Percentiles rank a stretch among this genome's conserved stretches.
Evolutionary conservation across 805 yeast species (phyloP).

Genomic region (Candida caryicola): DNA sequence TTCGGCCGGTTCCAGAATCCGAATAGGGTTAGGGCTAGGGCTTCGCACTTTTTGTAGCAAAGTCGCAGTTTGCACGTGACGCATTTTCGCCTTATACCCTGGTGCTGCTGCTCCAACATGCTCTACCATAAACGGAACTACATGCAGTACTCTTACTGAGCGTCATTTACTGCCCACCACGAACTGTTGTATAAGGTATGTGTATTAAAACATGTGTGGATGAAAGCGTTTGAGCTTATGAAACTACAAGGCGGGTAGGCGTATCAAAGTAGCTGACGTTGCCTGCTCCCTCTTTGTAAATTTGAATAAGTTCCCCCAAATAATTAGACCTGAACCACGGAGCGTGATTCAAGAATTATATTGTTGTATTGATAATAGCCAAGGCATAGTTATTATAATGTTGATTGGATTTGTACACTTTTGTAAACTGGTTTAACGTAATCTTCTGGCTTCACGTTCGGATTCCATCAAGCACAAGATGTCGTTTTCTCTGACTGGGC

Average conservation of each 20-base stretch:
- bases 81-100: too few species aligned
- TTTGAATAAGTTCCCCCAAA: not conserved
- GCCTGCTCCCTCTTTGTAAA: too few species aligned
- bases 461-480: slow-evolving; percentile 99
- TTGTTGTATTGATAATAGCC: not conserved
- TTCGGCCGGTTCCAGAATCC: slow-evolving; percentile 1
- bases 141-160: not conserved
- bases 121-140: not conserved
- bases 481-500: slow-evolving; percentile 97
- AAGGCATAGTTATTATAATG: not conserved
- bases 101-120: too few species aligned
- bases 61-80: too few species aligned
- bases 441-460: slow-evolving; percentile 98
- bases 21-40: slow-evolving; percentile 13
- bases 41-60: slow-evolving; percentile 1
- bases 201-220: slow-evolving; percentile 11
- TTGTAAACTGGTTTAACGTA: slow-evolving; percentile 50
- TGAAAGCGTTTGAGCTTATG: not conserved
- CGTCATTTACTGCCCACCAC: not conserved
- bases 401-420: not conserved
- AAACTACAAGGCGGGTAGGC: not conserved
- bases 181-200: slow-evolving; percentile 6
- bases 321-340: not conserved
- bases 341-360: not conserved
- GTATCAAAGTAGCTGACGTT: too few species aligned